phyloP scores from a whole-genome alignment of 345 rosid species.

The Schrenkiella parvula region DNA sequence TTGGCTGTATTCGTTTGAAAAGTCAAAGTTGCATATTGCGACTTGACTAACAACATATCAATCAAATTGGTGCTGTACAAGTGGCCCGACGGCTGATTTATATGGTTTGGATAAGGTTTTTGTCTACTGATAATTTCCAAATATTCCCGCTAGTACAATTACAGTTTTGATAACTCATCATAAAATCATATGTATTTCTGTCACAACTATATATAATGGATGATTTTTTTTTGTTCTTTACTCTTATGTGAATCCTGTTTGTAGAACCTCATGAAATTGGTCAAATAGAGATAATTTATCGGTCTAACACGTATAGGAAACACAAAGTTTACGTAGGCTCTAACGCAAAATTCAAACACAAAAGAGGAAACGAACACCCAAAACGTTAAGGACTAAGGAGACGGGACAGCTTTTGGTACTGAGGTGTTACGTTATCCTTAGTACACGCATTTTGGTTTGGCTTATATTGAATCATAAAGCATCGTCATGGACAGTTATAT shows the following conservation, averaged over 20 bases:
- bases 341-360: no score
- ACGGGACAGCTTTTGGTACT: neutral
- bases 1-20: slow-evolving; percentile 23
- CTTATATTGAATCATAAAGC: neutral
- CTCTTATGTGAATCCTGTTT: neutral
- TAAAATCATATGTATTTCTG: neutral
- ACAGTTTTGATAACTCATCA: neutral
- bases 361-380: no score
- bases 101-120: slow-evolving; percentile 17
- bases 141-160: neutral
- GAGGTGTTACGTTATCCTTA: neutral
- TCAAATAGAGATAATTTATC: neutral
- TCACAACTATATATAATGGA: neutral
- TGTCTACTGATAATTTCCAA: neutral
- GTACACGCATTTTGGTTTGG: neutral
- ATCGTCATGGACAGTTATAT: neutral
- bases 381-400: no score
- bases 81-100: neutral
- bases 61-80: neutral
- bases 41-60: slow-evolving; percentile 8
- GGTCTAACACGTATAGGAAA: no score
- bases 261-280: neutral
- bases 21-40: slow-evolving; percentile 18
- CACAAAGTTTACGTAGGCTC: no score
- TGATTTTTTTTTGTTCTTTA: neutral